phyloP scores from a whole-genome alignment of 352 stramenopile genomes.

The Phytopythium sindhum region DNA sequence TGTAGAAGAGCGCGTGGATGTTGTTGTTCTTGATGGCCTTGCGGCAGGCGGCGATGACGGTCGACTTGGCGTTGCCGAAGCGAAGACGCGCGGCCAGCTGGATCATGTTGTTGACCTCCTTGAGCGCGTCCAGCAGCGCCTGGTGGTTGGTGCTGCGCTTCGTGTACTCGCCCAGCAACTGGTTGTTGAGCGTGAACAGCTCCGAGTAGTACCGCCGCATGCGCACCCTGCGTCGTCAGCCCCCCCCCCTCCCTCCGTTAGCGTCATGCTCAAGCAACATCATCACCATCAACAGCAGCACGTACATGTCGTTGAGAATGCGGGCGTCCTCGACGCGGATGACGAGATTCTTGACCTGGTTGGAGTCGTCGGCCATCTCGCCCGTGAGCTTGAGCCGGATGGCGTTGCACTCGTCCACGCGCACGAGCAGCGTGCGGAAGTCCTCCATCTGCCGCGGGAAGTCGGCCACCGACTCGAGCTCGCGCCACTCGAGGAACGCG shows the following conservation, averaged over 20 bases:
- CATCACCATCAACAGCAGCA: constrained; percentile 4
- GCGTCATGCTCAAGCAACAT: not conserved
- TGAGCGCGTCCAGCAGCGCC: constrained; percentile 85
- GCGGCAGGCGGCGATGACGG: constrained; percentile 76
- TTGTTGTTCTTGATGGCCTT: constrained; percentile 91
- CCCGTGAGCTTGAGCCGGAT: constrained; percentile 88
- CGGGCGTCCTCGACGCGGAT: constrained; percentile 91
- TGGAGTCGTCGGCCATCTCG: constrained; percentile 92
- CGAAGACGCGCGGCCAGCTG: constrained; percentile 86
- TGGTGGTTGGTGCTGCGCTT: constrained; percentile 92
- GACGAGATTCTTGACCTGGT: constrained; percentile 89
- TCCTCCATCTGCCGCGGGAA: constrained; percentile 88
- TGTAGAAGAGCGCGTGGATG: constrained; percentile 84
- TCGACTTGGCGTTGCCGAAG: constrained; percentile 82
- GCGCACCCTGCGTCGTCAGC: constrained; percentile 26
- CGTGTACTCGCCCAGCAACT: constrained; percentile 89
- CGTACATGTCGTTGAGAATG: constrained; percentile 90
- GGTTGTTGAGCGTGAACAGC: constrained; percentile 89
- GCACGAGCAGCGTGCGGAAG: constrained; percentile 68
- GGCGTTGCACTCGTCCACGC: constrained; percentile 86
- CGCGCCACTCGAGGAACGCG: constrained; percentile 73
- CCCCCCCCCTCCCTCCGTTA: not conserved
- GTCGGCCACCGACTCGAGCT: constrained; percentile 80
- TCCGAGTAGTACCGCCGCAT: constrained; percentile 90
- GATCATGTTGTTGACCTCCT: constrained; percentile 92